These are phyloP conservation scores for Pythium scleroteichum DNA, from an alignment of 352 stramenopile species.

Conservation along the genomic window DNA sequence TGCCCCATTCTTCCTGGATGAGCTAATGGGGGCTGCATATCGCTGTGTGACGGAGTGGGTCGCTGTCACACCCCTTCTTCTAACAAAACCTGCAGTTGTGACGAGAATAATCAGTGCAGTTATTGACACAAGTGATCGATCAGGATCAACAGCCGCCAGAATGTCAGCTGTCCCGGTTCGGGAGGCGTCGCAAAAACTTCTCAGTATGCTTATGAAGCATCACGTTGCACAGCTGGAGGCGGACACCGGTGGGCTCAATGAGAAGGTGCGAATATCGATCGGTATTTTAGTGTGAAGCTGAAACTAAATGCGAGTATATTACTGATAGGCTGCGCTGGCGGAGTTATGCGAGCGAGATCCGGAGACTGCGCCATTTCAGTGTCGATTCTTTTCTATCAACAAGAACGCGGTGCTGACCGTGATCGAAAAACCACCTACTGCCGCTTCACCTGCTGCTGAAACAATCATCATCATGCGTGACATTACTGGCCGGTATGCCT, in stretches of 20 bases:
- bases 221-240: constrained; percentile 67
- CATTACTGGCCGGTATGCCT: constrained; percentile 74
- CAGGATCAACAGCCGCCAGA: constrained; percentile 61
- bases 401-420: constrained; percentile 79
- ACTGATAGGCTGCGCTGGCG: constrained; percentile 45
- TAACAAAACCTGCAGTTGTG: constrained; percentile 76
- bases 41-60: constrained; percentile 88
- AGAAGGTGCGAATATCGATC: constrained; percentile 44
- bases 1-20: constrained; percentile 81
- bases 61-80: constrained; percentile 64
- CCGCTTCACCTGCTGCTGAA: constrained; percentile 29
- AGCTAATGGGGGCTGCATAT: constrained; percentile 78
- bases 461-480: constrained; percentile 84
- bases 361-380: constrained; percentile 48
- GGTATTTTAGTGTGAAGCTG: neutral
- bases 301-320: neutral
- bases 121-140: constrained; percentile 74
- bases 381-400: constrained; percentile 83
- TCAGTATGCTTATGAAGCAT: constrained; percentile 89
- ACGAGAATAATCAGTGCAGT: constrained; percentile 81
- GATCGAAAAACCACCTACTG: constrained; percentile 69
- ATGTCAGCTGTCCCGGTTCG: constrained; percentile 55
- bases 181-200: constrained; percentile 73
- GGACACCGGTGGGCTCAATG: constrained; percentile 39
- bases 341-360: constrained; percentile 55